Evolutionary conservation across 441 rosid species (phyloP), one percentile per base, ranked within the genome.

Genomic region (Gossypium armourianum): DNA sequence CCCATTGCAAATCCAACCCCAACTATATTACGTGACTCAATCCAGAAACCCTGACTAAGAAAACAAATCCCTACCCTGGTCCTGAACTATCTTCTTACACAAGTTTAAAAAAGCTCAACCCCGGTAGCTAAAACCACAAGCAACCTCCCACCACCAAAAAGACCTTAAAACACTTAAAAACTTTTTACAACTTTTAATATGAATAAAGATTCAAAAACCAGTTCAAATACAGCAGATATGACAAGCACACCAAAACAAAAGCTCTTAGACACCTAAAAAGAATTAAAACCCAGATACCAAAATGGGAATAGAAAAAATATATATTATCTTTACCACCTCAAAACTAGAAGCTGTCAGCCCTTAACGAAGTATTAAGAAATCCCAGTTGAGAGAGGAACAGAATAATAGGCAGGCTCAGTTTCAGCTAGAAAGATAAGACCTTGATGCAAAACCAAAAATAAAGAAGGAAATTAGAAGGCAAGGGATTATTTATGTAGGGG

Each of bases 361-460:
- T 60, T 29, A 58, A 26, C 36, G 29, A 67, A 58, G 65, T 76
- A 69, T 2, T 26, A 68, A 69, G 74, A 75, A 81, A 73, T 17
- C 81, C 90, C 76, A 77, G 83, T 77, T 74, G 68, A 77, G 81
- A 78, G 81, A 79, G 81, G 43, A 68, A 54, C 32, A 20, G 43
- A 71, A 29, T 32, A 63, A 65, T 32, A 66, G 72, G 54, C 28
- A 13, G 50, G 66, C 32, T 29, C n/a, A 69, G 28, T 55, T 73
- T 73, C 69, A 69, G 69, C 75, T 50, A 24, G 61, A 24, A 58
- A 23, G 62, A 9, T 40, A 72, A 53, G 24, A 2, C 52, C 5
- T 26, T 62, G 12, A 47, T n/a, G 32, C 68, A 66, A 16, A 50
- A 24, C 4, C 57, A 66, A 50, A 66, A 50, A 26, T 1, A 24